Percentiles rank a stretch among this genome's conserved stretches.
These are phyloP conservation scores for Punica granatum DNA, from an alignment of 345 rosid genomes.

Conservation along the genomic window DNA sequence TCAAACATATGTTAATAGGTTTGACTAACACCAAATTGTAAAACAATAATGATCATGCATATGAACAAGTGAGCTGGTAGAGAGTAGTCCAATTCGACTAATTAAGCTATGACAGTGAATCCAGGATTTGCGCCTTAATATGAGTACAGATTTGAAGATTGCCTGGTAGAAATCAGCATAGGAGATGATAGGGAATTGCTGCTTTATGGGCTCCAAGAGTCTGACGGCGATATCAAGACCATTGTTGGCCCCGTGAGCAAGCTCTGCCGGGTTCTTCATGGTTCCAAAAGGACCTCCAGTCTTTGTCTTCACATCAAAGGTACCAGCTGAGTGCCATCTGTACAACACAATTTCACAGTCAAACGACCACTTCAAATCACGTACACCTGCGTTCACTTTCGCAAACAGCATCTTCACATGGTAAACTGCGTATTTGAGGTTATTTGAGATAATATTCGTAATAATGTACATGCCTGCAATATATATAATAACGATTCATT, in stretches of 20 bases:
- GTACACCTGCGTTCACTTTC: neutral
- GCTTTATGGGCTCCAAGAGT: conserved; percentile 75
- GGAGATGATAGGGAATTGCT: conserved; percentile 60
- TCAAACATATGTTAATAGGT: neutral
- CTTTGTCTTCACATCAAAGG: conserved; percentile 31
- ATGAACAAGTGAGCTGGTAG: neutral
- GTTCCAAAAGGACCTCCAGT: conserved; percentile 45
- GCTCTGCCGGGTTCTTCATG: conserved; percentile 25
- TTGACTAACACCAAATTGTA: neutral
- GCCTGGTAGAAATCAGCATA: conserved; percentile 87
- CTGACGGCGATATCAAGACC: conserved; percentile 49
- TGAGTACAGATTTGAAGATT: neutral
- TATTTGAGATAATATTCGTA: neutral
- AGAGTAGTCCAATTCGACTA: neutral
- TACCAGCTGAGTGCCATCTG: conserved; percentile 60
- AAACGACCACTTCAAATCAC: neutral
- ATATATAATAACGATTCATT: too few relatives aligned
- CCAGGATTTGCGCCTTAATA: neutral
- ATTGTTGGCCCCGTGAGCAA: conserved; percentile 33
- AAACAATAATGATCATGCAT: neutral
- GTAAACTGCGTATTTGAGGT: neutral
- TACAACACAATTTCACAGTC: neutral
- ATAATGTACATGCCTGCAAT: too few relatives aligned
- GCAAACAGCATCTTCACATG: neutral
- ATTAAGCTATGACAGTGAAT: neutral